phyloP scores from a whole-genome alignment of 116 monocot genomes.

The Posidonia oceanica region DNA sequence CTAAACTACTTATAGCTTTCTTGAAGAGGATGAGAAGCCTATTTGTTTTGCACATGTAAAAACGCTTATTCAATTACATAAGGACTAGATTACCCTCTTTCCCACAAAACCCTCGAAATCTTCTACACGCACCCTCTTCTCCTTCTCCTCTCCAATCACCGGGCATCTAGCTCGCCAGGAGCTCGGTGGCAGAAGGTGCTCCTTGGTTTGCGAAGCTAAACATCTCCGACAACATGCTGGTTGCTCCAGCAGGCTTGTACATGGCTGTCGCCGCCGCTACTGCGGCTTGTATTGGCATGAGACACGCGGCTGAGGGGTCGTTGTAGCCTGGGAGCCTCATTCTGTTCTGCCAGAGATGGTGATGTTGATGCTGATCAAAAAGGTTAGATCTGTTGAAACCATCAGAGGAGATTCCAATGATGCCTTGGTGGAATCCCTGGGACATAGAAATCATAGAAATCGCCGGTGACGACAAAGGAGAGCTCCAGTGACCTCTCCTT shows the following conservation, averaged over 20 bases:
- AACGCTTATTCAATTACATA: too few relatives aligned
- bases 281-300: slow-evolving; percentile 32
- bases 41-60: too few relatives aligned
- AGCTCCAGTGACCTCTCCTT: too few relatives aligned
- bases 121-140: too few relatives aligned
- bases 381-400: slow-evolving; percentile 21
- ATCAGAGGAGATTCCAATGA: slow-evolving; percentile 37
- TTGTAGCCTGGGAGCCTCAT: slow-evolving; percentile 26
- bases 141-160: background rate
- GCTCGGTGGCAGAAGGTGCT: slow-evolving; percentile 40
- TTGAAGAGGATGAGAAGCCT: too few relatives aligned
- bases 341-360: slow-evolving; percentile 10
- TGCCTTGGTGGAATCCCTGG: slow-evolving; percentile 42
- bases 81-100: too few relatives aligned
- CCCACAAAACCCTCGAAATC: too few relatives aligned
- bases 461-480: too few relatives aligned
- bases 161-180: slow-evolving; percentile 51
- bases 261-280: slow-evolving; percentile 8
- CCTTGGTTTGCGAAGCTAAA: slow-evolving; percentile 33
- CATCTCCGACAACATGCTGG: slow-evolving; percentile 60
- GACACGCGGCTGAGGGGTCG: slow-evolving; percentile 36
- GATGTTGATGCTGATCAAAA: slow-evolving; percentile 19
- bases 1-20: too few relatives aligned
- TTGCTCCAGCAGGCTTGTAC: slow-evolving; percentile 23
- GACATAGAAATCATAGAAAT: slow-evolving; percentile 15